Base-by-base conservation (phyloP, 139 green algal genomes). In the Chlamydomonas asymmetrica region DNA sequence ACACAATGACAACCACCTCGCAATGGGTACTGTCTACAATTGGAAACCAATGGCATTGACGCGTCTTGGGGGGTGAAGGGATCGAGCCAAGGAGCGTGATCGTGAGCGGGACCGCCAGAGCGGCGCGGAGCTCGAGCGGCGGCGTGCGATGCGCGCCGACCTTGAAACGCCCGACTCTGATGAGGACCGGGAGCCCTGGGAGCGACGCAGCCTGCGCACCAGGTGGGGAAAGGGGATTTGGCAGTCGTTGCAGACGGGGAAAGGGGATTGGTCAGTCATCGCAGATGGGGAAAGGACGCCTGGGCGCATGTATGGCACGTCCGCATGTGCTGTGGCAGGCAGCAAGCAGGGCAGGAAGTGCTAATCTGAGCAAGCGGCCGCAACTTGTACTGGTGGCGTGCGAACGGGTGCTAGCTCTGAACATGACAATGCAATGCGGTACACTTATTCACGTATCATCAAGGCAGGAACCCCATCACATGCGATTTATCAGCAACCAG, bases 171-270 rank as follows among this genome's bases (percentile, higher is more conserved):
- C 32, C 0, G 89, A 92, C 27, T 73, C 61, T 3, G 91, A 95
- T 38, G 84, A 85, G n/a, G 85, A 90, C 13, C 27, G 71, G 27
- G 86, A 91, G 41, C 82, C 82, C 10, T 95, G 89, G 89, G 57
- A 69, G 57, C 49, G 85, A 59, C 71, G 78, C 38, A 74, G 78
- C 1, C 63, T 82, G n/a, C n/a, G 38, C 32, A 35, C 60, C 16
- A 76, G 54, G 75, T 81, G 43, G 34, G 65, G 29, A 43, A 50
- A n/a, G 6, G 62, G 6, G 0, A 39, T 8, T 59, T 7, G 20
- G 64, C 40, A 27, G 31, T 60, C n/a, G n/a, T n/a, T n/a, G 43
- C 22, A 48, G 37, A 31, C 23, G 37, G 45, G 48, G 9, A 40
- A 9, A 5, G 63, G 43, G 48, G 18, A 52, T 10, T 52, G 0